Evolutionary conservation across 192 early-diverging fungal genomes (phyloP).

Genomic region (Coemansia sp.): DNA sequence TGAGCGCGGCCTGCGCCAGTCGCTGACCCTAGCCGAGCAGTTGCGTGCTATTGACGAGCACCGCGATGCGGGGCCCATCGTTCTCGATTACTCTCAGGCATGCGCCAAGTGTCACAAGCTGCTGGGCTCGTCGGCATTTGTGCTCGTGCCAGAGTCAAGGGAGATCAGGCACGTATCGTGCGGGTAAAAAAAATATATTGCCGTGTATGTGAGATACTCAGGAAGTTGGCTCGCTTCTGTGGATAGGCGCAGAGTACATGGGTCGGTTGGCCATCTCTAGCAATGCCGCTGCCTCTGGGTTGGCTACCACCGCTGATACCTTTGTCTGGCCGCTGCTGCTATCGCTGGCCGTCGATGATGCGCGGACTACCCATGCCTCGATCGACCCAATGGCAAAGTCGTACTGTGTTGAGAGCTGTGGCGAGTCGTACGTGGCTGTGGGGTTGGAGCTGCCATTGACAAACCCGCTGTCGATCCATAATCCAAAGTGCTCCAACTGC

Average conservation of each 20-base stretch:
- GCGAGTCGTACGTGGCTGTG: conserved; percentile 67
- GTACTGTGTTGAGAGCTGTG: conserved; percentile 53
- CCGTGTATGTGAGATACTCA: neutral
- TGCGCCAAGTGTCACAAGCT: conserved; percentile 50
- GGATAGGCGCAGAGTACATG: conserved; percentile 59
- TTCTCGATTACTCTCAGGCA: conserved; percentile 42
- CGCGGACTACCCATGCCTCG: conserved; percentile 73
- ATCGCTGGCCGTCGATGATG: conserved; percentile 45
- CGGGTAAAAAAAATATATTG: conserved; percentile 6
- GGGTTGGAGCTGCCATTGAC: conserved; percentile 62
- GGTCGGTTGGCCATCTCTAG: conserved; percentile 72
- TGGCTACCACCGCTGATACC: conserved; percentile 58
- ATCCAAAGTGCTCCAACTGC: conserved; percentile 69
- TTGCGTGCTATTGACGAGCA: neutral
- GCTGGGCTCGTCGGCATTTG: conserved; percentile 52
- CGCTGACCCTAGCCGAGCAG: conserved; percentile 5
- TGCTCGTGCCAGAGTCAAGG: conserved; percentile 16
- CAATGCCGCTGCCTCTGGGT: conserved; percentile 67
- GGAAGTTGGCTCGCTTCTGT: neutral
- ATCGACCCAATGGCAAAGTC: conserved; percentile 67
- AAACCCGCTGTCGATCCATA: conserved; percentile 70
- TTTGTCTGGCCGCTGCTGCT: conserved; percentile 20
- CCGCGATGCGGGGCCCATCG: conserved; percentile 8
- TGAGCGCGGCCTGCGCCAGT: conserved; percentile 19
- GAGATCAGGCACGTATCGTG: conserved; percentile 45